A percentile compares a stretch with the other conserved stretches of the same genome.
These are phyloP conservation scores for Aspergillus diversus DNA, from an alignment of 495 filamentous ascomycete species.

Conservation along the genomic window DNA sequence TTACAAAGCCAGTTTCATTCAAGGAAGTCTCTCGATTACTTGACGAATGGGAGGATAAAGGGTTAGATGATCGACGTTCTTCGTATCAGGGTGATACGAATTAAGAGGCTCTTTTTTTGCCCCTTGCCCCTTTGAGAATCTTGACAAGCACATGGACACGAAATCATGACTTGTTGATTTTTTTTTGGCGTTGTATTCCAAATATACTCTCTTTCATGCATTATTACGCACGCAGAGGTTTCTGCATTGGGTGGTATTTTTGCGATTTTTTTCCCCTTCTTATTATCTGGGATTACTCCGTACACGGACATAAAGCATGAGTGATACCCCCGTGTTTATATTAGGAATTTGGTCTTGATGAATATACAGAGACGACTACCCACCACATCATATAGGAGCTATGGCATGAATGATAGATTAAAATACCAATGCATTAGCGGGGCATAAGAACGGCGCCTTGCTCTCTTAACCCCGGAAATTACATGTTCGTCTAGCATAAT, in stretches of 20 bases:
- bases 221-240: neutral
- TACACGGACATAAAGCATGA: constrained; percentile 23
- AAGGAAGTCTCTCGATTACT: constrained; percentile 52
- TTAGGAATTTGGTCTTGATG: neutral
- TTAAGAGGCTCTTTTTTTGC: neutral
- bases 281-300: constrained; percentile 20
- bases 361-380: constrained; percentile 8
- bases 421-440: neutral
- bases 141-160: neutral
- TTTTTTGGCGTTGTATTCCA: neutral
- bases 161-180: neutral
- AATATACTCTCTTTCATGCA: neutral
- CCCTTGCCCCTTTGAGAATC: neutral
- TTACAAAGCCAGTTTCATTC: constrained; percentile 71
- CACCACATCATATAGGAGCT: neutral
- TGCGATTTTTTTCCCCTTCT: neutral
- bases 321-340: constrained; percentile 23
- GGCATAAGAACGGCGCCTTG: too few relatives aligned
- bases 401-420: neutral
- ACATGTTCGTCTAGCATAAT: too few relatives aligned
- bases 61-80: constrained; percentile 12
- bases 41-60: constrained; percentile 49
- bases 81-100: neutral
- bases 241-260: neutral
- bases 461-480: too few relatives aligned